Base-by-base conservation (phyloP, 805 yeast species). In the Cephaloascus fragrans region DNA sequence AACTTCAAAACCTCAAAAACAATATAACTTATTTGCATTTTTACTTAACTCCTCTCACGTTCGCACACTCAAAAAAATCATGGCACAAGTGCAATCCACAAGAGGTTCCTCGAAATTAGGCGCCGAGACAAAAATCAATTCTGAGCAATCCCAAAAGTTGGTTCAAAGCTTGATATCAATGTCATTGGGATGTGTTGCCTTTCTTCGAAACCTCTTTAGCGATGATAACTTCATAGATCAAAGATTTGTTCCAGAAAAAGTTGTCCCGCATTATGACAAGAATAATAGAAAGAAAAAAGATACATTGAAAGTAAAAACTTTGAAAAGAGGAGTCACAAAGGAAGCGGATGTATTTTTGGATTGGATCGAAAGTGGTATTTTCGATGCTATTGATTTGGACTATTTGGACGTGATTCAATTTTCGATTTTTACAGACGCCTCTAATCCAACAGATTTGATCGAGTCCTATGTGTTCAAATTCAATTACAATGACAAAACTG, bases 111-210 rank as follows among this genome's bases (percentile, higher is more conserved):
- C 37, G 12, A 45, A 45, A 23, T 42, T 43, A 18, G 32, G 42
- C 15, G 43, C 49, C 3, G 48, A 49, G 26, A 48, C 56, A 3
- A 46, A 41, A 14, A 48, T 63, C 18, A 55, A 63, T 1, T 46
- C 50, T 2, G 66, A 58, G 26, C 69, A 67, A 43, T 67, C 75
- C 19, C 71, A 67, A 39, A 66, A 64, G 45, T 51, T 73, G 39
- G 57, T 75, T 4, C 67, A 73, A 38, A 63, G 76, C 2, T 61
- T 75, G 54, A 44, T 77, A 15, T 53, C 64, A 0, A 72, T 74
- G 65, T 65, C 80, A 0, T 60, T 77, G 45, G 78, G 82, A 2
- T 75, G 82, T 47, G 56, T 78, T 19, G 69, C 79, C 2, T 78
- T 66, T 46, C 53, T 77, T 14, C 59, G 83, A 41, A 77, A 79